A percentile compares a stretch with the other conserved stretches of the same genome.
Evolutionary conservation across 2,329 filamentous ascomycete species (phyloP).

Genomic region (Pseudogymnoascus sp.): DNA sequence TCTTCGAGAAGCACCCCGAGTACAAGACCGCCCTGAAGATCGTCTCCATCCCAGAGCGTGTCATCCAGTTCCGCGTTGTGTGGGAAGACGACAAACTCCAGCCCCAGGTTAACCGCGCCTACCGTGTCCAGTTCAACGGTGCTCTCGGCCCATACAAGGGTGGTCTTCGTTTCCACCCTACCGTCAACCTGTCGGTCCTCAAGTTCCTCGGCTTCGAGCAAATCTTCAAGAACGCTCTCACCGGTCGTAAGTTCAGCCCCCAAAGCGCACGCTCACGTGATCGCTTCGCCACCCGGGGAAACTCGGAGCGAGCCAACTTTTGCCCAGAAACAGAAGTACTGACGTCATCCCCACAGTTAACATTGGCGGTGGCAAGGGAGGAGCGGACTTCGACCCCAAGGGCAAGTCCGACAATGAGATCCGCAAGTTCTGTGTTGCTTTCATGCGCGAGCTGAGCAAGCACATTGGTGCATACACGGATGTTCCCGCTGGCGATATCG

Average conservation of each 20-base stretch:
- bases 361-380: conserved; percentile 97
- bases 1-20: conserved; percentile 91
- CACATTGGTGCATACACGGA: conserved; percentile 96
- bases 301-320: neutral
- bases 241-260: conserved; percentile 62
- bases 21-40: conserved; percentile 87
- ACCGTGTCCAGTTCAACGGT: conserved; percentile 97
- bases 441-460: conserved; percentile 92
- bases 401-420: conserved; percentile 97
- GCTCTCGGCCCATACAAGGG: conserved; percentile 97
- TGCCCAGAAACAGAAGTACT: neutral
- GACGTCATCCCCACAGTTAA: conserved; percentile 46
- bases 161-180: conserved; percentile 88
- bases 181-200: conserved; percentile 70
- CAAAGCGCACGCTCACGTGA: conserved; percentile 12
- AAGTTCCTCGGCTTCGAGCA: conserved; percentile 99
- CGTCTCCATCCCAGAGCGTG: conserved; percentile 82
- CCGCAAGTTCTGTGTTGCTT: conserved; percentile 88
- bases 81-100: conserved; percentile 93
- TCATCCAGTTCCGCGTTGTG: conserved; percentile 94
- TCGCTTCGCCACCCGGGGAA: neutral
- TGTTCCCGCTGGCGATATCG: conserved; percentile 94
- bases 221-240: conserved; percentile 99
- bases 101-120: conserved; percentile 87
- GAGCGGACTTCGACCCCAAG: conserved; percentile 98